Conservation (phyloP, 2,329 filamentous ascomycete species). For the Colletotrichum tropicicola region DNA sequence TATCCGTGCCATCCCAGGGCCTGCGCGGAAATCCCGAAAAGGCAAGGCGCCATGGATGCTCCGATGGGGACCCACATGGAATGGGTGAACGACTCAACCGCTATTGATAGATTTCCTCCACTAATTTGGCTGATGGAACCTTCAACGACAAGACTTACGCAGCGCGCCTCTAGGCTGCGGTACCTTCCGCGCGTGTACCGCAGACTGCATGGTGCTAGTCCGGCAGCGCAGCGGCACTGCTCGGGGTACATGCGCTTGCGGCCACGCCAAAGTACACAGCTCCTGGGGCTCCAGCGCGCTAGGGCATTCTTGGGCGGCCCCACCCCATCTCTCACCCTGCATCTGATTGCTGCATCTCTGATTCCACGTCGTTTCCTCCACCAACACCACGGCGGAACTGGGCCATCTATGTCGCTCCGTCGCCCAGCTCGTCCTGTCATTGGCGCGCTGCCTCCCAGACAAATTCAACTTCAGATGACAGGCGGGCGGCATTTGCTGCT, state of each 20-base stretch:
- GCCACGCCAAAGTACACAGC: neutral
- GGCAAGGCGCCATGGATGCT: neutral
- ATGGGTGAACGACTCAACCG: neutral
- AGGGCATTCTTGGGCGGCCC: neutral
- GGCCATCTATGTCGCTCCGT: neutral
- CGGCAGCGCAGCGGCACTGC: neutral
- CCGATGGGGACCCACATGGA: neutral
- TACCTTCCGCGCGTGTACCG: neutral
- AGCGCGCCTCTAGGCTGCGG: neutral
- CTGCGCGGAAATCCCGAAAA: constrained; percentile 6
- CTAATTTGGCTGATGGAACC: constrained; percentile 3
- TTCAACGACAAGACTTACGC: constrained; percentile 11
- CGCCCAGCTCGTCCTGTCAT: neutral
- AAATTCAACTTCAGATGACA: constrained; percentile 17
- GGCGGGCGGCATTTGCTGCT: constrained; percentile 11
- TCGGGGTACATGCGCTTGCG: neutral
- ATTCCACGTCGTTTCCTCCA: constrained; percentile 28
- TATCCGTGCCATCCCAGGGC: constrained; percentile 23
- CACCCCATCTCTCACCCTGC: constrained; percentile 15
- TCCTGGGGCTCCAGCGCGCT: neutral
- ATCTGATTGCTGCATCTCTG: constrained; percentile 25
- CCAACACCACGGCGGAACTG: constrained; percentile 11
- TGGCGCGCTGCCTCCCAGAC: neutral
- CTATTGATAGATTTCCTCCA: constrained; percentile 16
- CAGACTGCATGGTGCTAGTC: neutral